phyloP scores from a whole-genome alignment of 441 rosid species.

The Pelargonium fulgidum region DNA sequence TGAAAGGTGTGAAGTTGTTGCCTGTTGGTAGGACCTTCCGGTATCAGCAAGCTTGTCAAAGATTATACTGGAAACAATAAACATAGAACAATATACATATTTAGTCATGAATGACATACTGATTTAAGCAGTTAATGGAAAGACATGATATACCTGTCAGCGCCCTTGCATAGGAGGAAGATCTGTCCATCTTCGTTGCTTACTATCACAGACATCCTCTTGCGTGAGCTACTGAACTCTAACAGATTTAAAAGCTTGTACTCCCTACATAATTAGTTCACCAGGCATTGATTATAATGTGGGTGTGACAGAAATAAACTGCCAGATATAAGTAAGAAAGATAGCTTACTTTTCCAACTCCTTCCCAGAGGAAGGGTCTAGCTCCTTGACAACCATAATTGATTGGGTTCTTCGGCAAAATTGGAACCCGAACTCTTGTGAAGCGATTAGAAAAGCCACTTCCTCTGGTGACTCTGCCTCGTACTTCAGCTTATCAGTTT shows the following conservation, averaged over 20 bases:
- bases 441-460: constrained; percentile 60
- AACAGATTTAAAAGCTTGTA: constrained; percentile 67
- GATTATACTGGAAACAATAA: constrained; percentile 54
- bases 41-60: constrained; percentile 68
- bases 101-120: background rate
- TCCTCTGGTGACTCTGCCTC: constrained; percentile 96
- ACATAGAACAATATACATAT: background rate
- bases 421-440: constrained; percentile 68
- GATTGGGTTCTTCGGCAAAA: constrained; percentile 67
- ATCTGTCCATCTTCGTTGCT: constrained; percentile 55
- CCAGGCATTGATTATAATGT: background rate
- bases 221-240: constrained; percentile 70
- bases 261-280: constrained; percentile 39
- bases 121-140: background rate
- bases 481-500: constrained; percentile 40
- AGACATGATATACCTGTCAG: constrained; percentile 51
- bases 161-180: constrained; percentile 79
- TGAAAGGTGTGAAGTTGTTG: constrained; percentile 59
- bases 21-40: constrained; percentile 55
- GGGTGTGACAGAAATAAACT: constrained; percentile 4
- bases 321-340: background rate
- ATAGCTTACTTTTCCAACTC: constrained; percentile 45
- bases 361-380: constrained; percentile 31
- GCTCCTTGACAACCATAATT: constrained; percentile 45
- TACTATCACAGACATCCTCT: constrained; percentile 83